phyloP scores from a whole-genome alignment of 148 eudicot genomes.

The Camellia japonica region DNA sequence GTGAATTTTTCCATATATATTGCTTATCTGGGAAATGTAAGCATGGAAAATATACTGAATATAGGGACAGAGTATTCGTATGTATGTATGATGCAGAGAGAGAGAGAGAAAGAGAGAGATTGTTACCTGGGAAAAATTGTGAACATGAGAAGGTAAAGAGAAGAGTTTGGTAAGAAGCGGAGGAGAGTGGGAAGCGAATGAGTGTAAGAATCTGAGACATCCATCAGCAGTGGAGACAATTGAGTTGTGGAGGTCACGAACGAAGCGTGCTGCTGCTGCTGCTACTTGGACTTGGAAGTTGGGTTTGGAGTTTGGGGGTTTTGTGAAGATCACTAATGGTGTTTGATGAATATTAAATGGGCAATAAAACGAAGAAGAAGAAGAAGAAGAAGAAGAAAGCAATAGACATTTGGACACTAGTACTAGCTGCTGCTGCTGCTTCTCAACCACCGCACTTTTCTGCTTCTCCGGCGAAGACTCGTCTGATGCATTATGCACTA shows the following conservation, averaged over 20 bases:
- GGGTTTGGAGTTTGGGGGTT: conserved; percentile 15
- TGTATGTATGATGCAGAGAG: background rate
- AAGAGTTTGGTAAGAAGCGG: conserved; percentile 45
- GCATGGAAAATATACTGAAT: background rate
- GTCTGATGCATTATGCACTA: background rate
- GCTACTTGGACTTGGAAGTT: conserved; percentile 13
- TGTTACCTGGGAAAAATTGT: conserved; percentile 57
- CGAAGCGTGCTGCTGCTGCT: conserved; percentile 16
- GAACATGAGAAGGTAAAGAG: conserved; percentile 49
- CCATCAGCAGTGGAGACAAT: conserved; percentile 41
- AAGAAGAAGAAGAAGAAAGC: conserved; percentile 10
- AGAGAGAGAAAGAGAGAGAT: background rate
- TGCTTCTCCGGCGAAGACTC: conserved; percentile 4
- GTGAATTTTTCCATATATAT: too few species aligned
- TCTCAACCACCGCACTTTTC: background rate
- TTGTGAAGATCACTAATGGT: conserved; percentile 34
- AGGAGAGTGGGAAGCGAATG: conserved; percentile 56
- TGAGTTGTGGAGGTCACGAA: conserved; percentile 42
- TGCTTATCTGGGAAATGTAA: background rate
- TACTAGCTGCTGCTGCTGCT: background rate
- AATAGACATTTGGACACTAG: conserved; percentile 4
- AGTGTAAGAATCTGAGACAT: conserved; percentile 34
- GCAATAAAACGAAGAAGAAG: background rate
- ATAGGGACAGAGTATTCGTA: background rate
- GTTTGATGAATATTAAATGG: conserved; percentile 16